These are phyloP conservation scores for Canariomyces notabilis DNA, from an alignment of 2,329 filamentous ascomycete species.

Conservation along the genomic window DNA sequence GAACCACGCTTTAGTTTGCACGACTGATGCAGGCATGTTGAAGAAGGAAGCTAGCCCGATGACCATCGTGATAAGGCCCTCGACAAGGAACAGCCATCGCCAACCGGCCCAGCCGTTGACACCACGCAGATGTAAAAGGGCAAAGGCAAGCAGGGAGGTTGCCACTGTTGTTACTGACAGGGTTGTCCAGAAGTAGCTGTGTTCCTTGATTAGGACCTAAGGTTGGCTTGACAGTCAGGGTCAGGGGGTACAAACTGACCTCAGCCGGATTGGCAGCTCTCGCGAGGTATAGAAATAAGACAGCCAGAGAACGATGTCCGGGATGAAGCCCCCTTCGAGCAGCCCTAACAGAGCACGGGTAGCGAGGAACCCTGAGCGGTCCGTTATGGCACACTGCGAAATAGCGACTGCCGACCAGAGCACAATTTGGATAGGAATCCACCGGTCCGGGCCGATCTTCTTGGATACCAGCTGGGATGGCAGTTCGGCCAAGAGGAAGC, in stretches of 20 bases:
- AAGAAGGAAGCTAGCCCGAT: constrained; percentile 48
- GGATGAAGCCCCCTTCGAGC: constrained; percentile 28
- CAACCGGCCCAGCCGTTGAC: constrained; percentile 35
- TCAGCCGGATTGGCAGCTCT: constrained; percentile 36
- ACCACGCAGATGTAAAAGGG: constrained; percentile 35
- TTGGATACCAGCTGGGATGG: constrained; percentile 56
- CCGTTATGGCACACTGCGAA: constrained; percentile 21
- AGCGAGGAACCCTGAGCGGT: constrained; percentile 19
- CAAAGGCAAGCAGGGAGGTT: constrained; percentile 35
- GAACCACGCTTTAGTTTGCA: constrained; percentile 47
- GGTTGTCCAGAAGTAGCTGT: constrained; percentile 36
- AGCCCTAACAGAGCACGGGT: constrained; percentile 25
- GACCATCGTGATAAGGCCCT: constrained; percentile 48
- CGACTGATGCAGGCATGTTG: constrained; percentile 46
- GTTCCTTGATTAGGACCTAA: neutral
- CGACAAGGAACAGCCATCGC: constrained; percentile 51
- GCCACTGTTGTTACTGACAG: constrained; percentile 31
- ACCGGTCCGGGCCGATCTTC: constrained; percentile 33
- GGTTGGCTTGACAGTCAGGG: neutral
- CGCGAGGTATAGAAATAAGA: constrained; percentile 29
- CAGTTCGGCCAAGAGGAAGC: constrained; percentile 51
- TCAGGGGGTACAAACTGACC: constrained; percentile 18
- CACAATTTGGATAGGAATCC: constrained; percentile 29
- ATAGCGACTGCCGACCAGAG: constrained; percentile 26
- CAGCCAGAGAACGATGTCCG: constrained; percentile 25